Evolutionary conservation across 2,329 filamentous ascomycete genomes (phyloP).

Genomic region (Pseudogymnoascus sp.): DNA sequence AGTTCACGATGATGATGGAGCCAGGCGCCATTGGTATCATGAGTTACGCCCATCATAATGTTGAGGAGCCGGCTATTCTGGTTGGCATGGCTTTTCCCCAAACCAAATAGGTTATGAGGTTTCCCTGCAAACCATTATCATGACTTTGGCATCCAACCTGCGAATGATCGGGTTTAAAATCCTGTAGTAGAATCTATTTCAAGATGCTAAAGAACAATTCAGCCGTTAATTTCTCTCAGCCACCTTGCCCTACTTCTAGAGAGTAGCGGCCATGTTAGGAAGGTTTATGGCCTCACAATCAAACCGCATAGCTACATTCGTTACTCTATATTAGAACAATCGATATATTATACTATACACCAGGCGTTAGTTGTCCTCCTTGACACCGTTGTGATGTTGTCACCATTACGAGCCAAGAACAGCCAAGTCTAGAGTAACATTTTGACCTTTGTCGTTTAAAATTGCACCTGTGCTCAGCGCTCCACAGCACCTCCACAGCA

Average conservation of each 20-base stretch:
- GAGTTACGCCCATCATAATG: not conserved
- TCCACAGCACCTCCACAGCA: not conserved
- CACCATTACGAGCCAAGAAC: not conserved
- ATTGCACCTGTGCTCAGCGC: not conserved
- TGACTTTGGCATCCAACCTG: not conserved
- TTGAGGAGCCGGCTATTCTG: conserved; percentile 22
- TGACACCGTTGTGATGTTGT: not conserved
- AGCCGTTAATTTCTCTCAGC: not conserved
- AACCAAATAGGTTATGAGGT: not conserved
- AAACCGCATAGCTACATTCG: not conserved
- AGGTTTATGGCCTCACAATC: not conserved
- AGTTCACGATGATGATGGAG: not conserved
- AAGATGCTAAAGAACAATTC: not conserved
- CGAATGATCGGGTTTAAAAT: not conserved
- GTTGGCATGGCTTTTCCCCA: conserved; percentile 30
- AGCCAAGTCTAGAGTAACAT: not conserved
- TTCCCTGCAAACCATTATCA: not conserved
- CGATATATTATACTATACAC: not conserved
- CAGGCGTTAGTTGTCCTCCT: too few species aligned
- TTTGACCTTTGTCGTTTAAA: not conserved
- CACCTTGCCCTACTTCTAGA: not conserved
- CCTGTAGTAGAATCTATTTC: not conserved
- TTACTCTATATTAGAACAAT: too few species aligned
- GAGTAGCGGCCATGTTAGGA: not conserved
- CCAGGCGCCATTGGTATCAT: not conserved